Percentiles rank a stretch among this genome's conserved stretches.
Evolutionary conservation across 805 yeast genomes (phyloP).

Genomic region (Suhomyces pyralidae): DNA sequence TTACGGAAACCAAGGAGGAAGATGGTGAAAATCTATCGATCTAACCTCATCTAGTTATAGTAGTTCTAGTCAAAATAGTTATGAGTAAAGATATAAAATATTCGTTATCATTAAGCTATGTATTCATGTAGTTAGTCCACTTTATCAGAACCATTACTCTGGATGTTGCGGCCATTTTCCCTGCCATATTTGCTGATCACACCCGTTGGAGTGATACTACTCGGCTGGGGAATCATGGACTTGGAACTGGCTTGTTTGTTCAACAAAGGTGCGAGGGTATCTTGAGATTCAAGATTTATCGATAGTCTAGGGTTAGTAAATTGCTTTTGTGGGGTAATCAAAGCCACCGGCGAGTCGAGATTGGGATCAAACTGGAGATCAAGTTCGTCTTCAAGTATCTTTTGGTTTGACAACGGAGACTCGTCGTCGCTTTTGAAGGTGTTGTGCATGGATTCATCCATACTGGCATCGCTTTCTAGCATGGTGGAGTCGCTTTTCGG

Average conservation of each 20-base stretch:
- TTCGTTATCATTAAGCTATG: slow-evolving; percentile 1
- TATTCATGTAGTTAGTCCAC: slow-evolving; percentile 14
- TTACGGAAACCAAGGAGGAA: slow-evolving; percentile 12
- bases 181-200: slow-evolving; percentile 14
- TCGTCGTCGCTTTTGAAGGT: slow-evolving; percentile 22
- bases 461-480: slow-evolving; percentile 30
- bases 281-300: not conserved
- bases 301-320: slow-evolving; percentile 16
- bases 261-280: slow-evolving; percentile 26
- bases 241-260: slow-evolving; percentile 34
- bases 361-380: slow-evolving; percentile 27
- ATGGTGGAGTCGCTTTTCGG: slow-evolving; percentile 8
- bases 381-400: slow-evolving; percentile 24
- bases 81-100: not conserved
- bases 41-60: not conserved
- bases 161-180: slow-evolving; percentile 13
- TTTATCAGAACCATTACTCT: slow-evolving; percentile 24
- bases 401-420: slow-evolving; percentile 26
- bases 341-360: slow-evolving; percentile 25
- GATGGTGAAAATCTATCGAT: slow-evolving; percentile 4
- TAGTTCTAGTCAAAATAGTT: no score
- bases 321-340: not conserved
- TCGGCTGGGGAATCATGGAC: not conserved
- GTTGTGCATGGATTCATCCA: slow-evolving; percentile 22
- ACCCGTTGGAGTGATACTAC: not conserved